phyloP scores from a whole-genome alignment of 352 stramenopile species.

The Globisporangium barbulae region DNA sequence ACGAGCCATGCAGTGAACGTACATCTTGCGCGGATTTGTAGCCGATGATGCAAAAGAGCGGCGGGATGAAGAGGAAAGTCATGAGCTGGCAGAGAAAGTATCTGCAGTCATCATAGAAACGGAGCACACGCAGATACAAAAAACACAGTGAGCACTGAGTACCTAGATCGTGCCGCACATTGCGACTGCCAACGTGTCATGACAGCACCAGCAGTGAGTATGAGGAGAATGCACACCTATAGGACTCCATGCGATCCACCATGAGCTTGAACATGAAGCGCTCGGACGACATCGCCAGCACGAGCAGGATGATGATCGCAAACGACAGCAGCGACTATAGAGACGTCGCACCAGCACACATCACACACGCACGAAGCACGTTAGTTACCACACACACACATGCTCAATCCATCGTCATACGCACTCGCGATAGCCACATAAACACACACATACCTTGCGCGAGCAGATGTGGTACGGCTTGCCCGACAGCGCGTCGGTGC shows the following conservation, averaged over 20 bases:
- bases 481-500: conserved; percentile 79
- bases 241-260: conserved; percentile 88
- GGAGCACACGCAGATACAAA: background rate
- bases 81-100: conserved; percentile 88
- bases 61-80: conserved; percentile 87
- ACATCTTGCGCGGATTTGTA: conserved; percentile 82
- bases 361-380: background rate
- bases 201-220: background rate
- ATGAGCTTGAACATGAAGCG: conserved; percentile 87
- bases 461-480: conserved; percentile 86
- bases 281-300: conserved; percentile 80
- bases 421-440: background rate
- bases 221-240: conserved; percentile 40
- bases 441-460: conserved; percentile 46
- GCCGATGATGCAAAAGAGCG: conserved; percentile 83
- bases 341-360: background rate
- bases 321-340: conserved; percentile 74
- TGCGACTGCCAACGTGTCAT: background rate
- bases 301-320: conserved; percentile 59
- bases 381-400: background rate
- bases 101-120: conserved; percentile 19
- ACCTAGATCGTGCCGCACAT: background rate
- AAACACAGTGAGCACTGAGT: background rate
- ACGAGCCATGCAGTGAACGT: background rate
- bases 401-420: no score